Percentiles rank a stretch among this genome's conserved stretches.
Conservation (phyloP, 2,329 filamentous ascomycete genomes). For the Lachnellula occidentalis region DNA sequence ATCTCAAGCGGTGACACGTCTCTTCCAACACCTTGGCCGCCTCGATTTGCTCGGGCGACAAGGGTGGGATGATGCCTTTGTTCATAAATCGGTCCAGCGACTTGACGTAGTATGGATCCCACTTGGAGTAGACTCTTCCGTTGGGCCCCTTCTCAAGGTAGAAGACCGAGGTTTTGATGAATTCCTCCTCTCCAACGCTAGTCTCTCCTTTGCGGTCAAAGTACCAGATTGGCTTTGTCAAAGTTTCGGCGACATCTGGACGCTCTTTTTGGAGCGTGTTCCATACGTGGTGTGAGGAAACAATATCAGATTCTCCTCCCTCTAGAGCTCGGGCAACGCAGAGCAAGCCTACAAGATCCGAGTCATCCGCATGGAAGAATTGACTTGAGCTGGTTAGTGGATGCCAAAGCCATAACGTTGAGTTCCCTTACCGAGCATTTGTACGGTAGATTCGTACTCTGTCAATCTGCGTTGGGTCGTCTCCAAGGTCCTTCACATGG, state of each 20-base stretch:
- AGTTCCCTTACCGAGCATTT: slow-evolving; percentile 52
- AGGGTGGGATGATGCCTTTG: slow-evolving; percentile 63
- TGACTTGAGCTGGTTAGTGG: slow-evolving; percentile 41
- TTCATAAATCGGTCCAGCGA: slow-evolving; percentile 71
- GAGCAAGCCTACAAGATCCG: slow-evolving; percentile 76
- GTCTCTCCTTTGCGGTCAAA: slow-evolving; percentile 88
- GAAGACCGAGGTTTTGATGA: slow-evolving; percentile 65
- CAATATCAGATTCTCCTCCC: slow-evolving; percentile 79
- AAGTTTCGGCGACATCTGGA: slow-evolving; percentile 69
- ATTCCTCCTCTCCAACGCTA: slow-evolving; percentile 67
- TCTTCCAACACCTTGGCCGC: slow-evolving; percentile 68
- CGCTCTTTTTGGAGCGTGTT: slow-evolving; percentile 70
- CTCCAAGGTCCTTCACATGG: slow-evolving; percentile 84
- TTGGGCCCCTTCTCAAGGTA: slow-evolving; percentile 67
- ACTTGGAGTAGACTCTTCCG: slow-evolving; percentile 72
- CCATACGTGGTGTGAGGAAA: slow-evolving; percentile 74
- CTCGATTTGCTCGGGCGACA: slow-evolving; percentile 63
- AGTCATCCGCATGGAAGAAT: slow-evolving; percentile 82
- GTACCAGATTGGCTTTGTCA: slow-evolving; percentile 80
- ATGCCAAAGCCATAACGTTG: neutral
- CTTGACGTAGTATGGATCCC: slow-evolving; percentile 83
- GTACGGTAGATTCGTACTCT: slow-evolving; percentile 88
- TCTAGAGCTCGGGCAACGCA: slow-evolving; percentile 74
- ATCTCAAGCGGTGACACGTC: slow-evolving; percentile 64
- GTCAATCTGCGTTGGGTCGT: slow-evolving; percentile 75